Evolutionary conservation across 2,329 filamentous ascomycete species (phyloP), one percentile per base, ranked within the genome.

Genomic region (Madurella mycetomatis): DNA sequence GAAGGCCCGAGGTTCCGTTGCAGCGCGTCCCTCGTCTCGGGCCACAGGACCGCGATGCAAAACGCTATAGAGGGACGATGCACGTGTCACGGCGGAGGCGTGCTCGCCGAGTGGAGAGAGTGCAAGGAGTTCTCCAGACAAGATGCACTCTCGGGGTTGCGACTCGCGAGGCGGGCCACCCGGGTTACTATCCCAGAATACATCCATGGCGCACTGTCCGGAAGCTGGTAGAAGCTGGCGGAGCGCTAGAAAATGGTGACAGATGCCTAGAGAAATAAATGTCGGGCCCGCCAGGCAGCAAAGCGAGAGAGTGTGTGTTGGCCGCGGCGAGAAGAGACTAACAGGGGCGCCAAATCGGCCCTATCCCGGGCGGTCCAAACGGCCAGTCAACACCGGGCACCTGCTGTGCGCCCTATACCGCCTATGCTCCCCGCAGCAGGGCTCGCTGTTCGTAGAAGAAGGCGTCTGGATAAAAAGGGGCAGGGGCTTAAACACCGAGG

Each of bases 321-420:
- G 25, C 34, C 34, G 11, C 34, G 34, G 11, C 11, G 34, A n/a
- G 12, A 8, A 46, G 32, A 12, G n/a, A 34, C 9, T 40, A 17
- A 9, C 15, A 41, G 40, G 5, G 41, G 19, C 11, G 41, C 30
- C 17, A 44, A 53, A 50, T 50, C 50, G 37, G 54, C 47, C 43
- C 47, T 39, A 47, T n/a, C 25, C 34, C 11, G 4, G 34, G 13
- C 34, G 34, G 43, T 52, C 51, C 55, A 57, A 57, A 57, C 55
- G 55, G 51, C 51, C 30, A 15, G 13, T 45, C 39, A 17, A 45
- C 45, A 30, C 55, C 48, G 45, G 48, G 44, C 44, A 46, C 47
- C 47, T 30, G 50, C 47, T 43, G 50, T 43, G 40, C 50, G 7
- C 34, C 32, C 32, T 47, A 45, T 42, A 53, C 50, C 47, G 50